phyloP scores from a whole-genome alignment of 345 rosid genomes.

The Aethionema arabicum region DNA sequence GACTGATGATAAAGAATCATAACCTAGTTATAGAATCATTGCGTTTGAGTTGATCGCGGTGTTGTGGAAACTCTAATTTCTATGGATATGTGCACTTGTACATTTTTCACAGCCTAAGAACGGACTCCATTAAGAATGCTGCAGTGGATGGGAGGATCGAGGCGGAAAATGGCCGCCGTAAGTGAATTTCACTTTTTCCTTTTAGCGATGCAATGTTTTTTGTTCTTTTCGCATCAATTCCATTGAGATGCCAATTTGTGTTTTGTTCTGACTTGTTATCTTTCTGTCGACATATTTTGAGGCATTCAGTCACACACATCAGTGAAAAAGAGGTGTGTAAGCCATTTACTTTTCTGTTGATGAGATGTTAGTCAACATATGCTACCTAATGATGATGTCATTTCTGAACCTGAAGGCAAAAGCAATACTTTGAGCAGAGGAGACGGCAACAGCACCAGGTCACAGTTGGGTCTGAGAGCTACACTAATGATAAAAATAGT shows the following conservation, averaged over 20 bases:
- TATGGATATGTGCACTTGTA: neutral
- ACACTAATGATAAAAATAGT: slow-evolving; percentile 33
- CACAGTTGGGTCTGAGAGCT: slow-evolving; percentile 39
- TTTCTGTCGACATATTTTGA: slow-evolving; percentile 2
- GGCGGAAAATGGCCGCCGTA: slow-evolving; percentile 77
- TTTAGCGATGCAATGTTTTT: slow-evolving; percentile 8
- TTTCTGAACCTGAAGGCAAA: slow-evolving; percentile 56
- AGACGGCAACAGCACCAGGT: slow-evolving; percentile 54
- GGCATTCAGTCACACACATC: slow-evolving; percentile 35
- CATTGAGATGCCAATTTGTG: slow-evolving; percentile 1
- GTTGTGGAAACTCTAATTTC: slow-evolving; percentile 12
- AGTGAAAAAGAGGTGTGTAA: slow-evolving; percentile 36
- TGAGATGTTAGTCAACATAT: neutral
- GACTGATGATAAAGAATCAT: neutral
- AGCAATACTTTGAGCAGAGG: slow-evolving; percentile 84
- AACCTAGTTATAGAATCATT: slow-evolving; percentile 14
- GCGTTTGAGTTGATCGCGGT: slow-evolving; percentile 9
- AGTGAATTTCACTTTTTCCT: slow-evolving; percentile 25
- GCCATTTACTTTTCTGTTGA: neutral
- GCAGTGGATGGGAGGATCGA: slow-evolving; percentile 97
- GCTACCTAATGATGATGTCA: slow-evolving; percentile 10
- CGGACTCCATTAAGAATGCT: slow-evolving; percentile 43
- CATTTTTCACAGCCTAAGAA: neutral
- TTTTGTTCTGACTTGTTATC: slow-evolving; percentile 12
- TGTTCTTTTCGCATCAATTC: neutral